phyloP scores from a whole-genome alignment of 257 asterid species.

The Solanum microdontum region DNA sequence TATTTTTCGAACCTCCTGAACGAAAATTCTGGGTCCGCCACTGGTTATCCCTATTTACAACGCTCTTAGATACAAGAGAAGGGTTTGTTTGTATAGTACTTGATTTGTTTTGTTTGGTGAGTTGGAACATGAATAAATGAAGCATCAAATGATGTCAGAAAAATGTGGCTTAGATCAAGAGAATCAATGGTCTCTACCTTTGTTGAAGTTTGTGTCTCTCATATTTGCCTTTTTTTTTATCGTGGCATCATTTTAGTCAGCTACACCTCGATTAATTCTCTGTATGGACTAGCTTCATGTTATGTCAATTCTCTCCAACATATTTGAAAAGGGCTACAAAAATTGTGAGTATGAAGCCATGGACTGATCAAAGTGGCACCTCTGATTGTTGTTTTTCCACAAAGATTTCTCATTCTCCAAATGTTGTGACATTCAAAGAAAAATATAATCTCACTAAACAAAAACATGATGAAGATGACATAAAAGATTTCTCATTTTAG shows the following conservation, averaged over 20 bases:
- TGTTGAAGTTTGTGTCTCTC: neutral
- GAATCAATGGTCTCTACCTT: neutral
- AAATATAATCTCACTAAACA: conserved; percentile 16
- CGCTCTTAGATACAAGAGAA: neutral
- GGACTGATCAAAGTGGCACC: conserved; percentile 33
- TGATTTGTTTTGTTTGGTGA: neutral
- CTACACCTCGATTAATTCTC: neutral
- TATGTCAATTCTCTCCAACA: neutral
- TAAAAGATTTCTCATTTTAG: neutral
- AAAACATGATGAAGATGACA: neutral
- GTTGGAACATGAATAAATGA: neutral
- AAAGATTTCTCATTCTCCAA: conserved; percentile 31
- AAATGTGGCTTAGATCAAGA: neutral
- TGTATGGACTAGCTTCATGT: neutral
- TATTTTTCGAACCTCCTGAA: too few relatives aligned
- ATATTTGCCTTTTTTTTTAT: neutral
- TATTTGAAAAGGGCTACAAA: conserved; percentile 19
- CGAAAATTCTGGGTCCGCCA: too few relatives aligned
- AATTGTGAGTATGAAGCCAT: neutral
- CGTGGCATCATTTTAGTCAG: neutral
- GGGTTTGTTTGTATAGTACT: neutral
- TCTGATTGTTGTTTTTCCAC: conserved; percentile 10
- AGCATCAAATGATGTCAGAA: neutral
- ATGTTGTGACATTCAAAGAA: conserved; percentile 41
- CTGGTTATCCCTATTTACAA: neutral